Evolutionary conservation across 2,329 filamentous ascomycete genomes (phyloP).

Genomic region (Incumbomyces lentus): DNA sequence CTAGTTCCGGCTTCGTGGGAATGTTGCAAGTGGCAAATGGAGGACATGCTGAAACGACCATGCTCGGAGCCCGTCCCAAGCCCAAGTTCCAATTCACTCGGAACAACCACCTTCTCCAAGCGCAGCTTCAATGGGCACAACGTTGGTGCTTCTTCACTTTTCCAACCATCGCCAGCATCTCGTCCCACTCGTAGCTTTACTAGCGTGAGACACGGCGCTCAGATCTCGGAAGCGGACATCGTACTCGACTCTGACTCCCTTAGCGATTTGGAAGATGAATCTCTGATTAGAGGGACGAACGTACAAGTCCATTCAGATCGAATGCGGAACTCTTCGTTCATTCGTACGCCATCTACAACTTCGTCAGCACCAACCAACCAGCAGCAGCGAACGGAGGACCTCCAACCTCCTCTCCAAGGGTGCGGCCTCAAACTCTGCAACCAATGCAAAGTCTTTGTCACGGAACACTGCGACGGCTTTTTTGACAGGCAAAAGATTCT

Average conservation of each 20-base stretch:
- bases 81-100: background rate
- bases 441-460: conserved; percentile 1
- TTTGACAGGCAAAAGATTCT: background rate
- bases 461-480: background rate
- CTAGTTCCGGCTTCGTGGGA: conserved; percentile 12
- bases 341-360: too few relatives aligned
- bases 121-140: too few relatives aligned
- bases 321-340: too few relatives aligned
- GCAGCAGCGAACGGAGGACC: too few relatives aligned
- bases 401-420: background rate
- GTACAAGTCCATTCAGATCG: too few relatives aligned
- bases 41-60: conserved; percentile 6
- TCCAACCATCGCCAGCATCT: background rate
- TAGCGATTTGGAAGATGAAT: too few relatives aligned
- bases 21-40: conserved; percentile 14
- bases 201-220: too few relatives aligned
- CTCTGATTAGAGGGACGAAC: too few relatives aligned
- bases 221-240: too few relatives aligned
- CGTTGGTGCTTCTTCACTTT: too few relatives aligned
- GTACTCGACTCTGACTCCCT: too few relatives aligned
- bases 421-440: conserved; percentile 5
- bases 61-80: background rate
- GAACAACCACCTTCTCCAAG: background rate
- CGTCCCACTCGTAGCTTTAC: background rate
- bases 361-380: too few relatives aligned